Evolutionary conservation across 257 asterid genomes (phyloP).

Genomic region (Gentiana straminea): DNA sequence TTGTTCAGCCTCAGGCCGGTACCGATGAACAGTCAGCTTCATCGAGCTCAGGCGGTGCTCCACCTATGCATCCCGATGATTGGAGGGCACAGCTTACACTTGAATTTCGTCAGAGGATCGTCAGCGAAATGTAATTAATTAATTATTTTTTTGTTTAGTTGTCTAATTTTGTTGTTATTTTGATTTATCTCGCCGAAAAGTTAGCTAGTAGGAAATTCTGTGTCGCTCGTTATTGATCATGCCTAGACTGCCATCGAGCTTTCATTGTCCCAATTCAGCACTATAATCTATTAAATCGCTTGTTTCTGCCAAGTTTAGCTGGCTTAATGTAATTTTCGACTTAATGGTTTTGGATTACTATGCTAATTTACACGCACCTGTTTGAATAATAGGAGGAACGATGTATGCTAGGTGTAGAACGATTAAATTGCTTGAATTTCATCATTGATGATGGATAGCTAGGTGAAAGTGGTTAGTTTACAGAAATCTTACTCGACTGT

Average conservation of each 20-base stretch:
- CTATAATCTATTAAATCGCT: too few species aligned
- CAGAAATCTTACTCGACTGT: too few species aligned
- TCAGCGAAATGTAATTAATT: slow-evolving; percentile 42
- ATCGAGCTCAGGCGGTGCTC: slow-evolving; percentile 20
- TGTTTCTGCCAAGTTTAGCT: not conserved
- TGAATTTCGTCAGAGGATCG: slow-evolving; percentile 61
- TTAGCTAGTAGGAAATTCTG: too few species aligned
- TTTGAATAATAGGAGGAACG: too few species aligned
- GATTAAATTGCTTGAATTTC: too few species aligned
- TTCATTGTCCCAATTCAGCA: not conserved
- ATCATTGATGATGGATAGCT: too few species aligned
- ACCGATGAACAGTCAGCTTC: slow-evolving; percentile 35
- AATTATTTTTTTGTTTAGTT: not conserved
- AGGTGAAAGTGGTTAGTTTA: too few species aligned
- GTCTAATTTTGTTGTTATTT: not conserved
- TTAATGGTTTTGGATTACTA: too few species aligned
- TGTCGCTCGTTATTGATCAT: too few species aligned
- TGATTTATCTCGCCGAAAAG: not conserved
- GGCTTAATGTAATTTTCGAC: not conserved
- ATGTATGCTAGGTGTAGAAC: too few species aligned
- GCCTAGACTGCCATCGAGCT: too few species aligned
- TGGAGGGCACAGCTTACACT: slow-evolving; percentile 70
- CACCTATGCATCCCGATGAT: slow-evolving; percentile 19
- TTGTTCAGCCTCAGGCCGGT: slow-evolving; percentile 35
- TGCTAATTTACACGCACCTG: too few species aligned